Evolutionary conservation across 257 asterid genomes (phyloP).

Genomic region (Scutellaria galericulata): DNA sequence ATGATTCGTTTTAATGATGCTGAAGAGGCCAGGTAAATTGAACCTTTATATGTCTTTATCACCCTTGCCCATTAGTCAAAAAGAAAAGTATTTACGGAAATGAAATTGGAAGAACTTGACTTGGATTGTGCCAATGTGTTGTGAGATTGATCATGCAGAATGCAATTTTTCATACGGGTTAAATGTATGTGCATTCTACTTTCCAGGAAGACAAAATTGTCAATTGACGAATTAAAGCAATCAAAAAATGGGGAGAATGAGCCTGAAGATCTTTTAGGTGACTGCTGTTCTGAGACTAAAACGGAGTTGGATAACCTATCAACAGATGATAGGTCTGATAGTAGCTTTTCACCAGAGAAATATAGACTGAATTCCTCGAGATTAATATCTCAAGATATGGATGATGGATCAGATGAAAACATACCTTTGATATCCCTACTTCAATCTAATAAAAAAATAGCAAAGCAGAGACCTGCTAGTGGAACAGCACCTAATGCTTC

Average conservation of each 20-base stretch:
- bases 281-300: slow-evolving; percentile 81
- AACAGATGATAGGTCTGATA: slow-evolving; percentile 55
- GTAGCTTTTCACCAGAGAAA: slow-evolving; percentile 50
- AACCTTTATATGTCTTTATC: slow-evolving; percentile 25
- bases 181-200: slow-evolving; percentile 32
- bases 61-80: slow-evolving; percentile 12
- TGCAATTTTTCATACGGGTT: background rate
- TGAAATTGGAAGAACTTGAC: slow-evolving; percentile 14
- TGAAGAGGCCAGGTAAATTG: slow-evolving; percentile 80
- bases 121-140: slow-evolving; percentile 6
- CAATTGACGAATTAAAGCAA: slow-evolving; percentile 66
- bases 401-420: slow-evolving; percentile 55
- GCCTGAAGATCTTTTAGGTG: slow-evolving; percentile 46
- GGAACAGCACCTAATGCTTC: slow-evolving; percentile 40
- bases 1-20: slow-evolving; percentile 91
- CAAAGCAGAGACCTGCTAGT: slow-evolving; percentile 45
- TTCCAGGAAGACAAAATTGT: slow-evolving; percentile 65
- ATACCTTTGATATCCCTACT: slow-evolving; percentile 57
- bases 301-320: slow-evolving; percentile 63
- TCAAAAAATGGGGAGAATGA: slow-evolving; percentile 47
- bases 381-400: slow-evolving; percentile 44
- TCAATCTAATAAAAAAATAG: slow-evolving; percentile 43
- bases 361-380: slow-evolving; percentile 39
- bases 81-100: slow-evolving; percentile 13
- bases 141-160: slow-evolving; percentile 19